Evolutionary conservation across 2,329 filamentous ascomycete species (phyloP), one percentile per base, ranked within the genome.

Genomic region (Xylariaceae sp.): DNA sequence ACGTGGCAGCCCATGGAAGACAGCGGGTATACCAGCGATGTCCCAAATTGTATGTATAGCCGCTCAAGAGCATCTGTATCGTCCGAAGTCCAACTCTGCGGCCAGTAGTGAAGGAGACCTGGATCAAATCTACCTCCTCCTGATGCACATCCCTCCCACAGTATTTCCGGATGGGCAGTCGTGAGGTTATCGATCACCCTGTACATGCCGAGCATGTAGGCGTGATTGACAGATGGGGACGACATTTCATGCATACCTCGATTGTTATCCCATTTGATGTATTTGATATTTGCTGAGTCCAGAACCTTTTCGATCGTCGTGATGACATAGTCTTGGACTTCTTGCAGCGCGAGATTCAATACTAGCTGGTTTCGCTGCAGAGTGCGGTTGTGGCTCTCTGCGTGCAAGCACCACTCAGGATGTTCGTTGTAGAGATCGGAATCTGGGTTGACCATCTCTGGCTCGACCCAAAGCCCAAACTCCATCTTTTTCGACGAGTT

Each of bases 221-320:
- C 61, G 54, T 84, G 78, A 49, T 73, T 64, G 6, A 69, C 72
- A 1, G 69, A 66, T 0, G 79, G 78, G 0, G 66, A 68, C 0
- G 78, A 63, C 34, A 69, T 70, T 57, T 84, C 79, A 53, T 83
- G 78, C 34, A 83, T 79, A 1, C 72, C 79, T 4, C 81, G 67
- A 60, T 85, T 85, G 59, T 83, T 81, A 49, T 84, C 81, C 81
- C 80, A 84, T 50, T 85, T 85, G 45, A 85, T 71, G 45, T 84
- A 84, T 9, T 63, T 61, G 35, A 84, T 74, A 18, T 74, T 64
- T 1, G 65, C 70, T 1, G 65, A 72, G 34, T 73, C 65, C 15
- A 84, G 68, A 6, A 84, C 67, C 3, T 66, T 61, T 2, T 77
- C 70, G 3, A 85, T 65, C 0, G 71, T 67, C 0, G 66, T 58